Percentiles rank a stretch among this genome's conserved stretches.
These are phyloP conservation scores for Salix exigua DNA, from an alignment of 345 rosid genomes.

Conservation along the genomic window DNA sequence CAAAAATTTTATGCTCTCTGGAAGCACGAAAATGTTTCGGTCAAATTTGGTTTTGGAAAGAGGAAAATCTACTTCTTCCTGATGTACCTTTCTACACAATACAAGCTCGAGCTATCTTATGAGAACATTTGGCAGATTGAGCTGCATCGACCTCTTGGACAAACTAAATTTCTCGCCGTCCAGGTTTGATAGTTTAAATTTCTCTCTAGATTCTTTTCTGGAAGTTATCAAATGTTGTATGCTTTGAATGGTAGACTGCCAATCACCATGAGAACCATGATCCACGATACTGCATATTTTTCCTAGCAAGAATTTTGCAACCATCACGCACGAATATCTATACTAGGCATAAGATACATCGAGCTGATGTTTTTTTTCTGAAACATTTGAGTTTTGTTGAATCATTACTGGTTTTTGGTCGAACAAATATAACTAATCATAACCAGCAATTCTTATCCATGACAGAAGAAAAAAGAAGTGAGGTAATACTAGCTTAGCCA, in stretches of 20 bases:
- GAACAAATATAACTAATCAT: too few species aligned
- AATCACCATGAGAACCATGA: neutral
- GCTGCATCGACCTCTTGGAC: constrained; percentile 10
- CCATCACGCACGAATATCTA: neutral
- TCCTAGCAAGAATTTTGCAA: neutral
- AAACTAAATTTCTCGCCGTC: constrained; percentile 18
- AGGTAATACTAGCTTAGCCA: neutral
- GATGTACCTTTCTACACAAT: neutral
- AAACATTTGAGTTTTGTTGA: too few species aligned
- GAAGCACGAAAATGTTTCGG: constrained; percentile 17
- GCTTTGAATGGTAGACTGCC: neutral
- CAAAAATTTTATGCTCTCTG: constrained; percentile 28
- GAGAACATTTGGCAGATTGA: constrained; percentile 36
- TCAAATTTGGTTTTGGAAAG: constrained; percentile 15
- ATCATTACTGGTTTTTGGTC: too few species aligned
- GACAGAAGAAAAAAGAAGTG: neutral
- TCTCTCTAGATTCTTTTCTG: neutral
- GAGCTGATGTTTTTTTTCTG: neutral
- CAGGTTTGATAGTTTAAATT: constrained; percentile 30
- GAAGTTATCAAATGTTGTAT: neutral
- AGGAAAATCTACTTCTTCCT: constrained; percentile 26
- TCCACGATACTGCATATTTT: neutral
- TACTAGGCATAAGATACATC: neutral
- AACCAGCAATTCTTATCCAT: too few species aligned
- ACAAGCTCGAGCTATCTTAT: constrained; percentile 34